These are phyloP conservation scores for Colletotrichum sansevieriae DNA, from an alignment of 2,329 filamentous ascomycete genomes.

Conservation along the genomic window DNA sequence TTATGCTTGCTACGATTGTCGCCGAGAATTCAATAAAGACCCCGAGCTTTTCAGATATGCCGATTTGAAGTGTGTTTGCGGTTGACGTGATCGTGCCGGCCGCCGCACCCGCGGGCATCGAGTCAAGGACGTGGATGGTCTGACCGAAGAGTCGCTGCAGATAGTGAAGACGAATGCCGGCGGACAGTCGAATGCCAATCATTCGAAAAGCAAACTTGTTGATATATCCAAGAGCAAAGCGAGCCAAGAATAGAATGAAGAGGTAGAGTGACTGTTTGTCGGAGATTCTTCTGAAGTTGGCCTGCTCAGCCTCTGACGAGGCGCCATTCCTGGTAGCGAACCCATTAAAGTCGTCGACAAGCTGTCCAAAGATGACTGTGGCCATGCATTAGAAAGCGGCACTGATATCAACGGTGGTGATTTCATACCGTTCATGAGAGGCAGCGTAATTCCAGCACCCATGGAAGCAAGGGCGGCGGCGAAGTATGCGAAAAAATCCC, in stretches of 20 bases:
- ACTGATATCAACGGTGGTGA: conserved; percentile 48
- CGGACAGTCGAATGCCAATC: conserved; percentile 72
- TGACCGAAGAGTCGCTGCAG: conserved; percentile 73
- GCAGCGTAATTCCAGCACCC: conserved; percentile 67
- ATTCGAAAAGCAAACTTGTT: conserved; percentile 73
- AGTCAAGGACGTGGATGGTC: conserved; percentile 76
- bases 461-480: conserved; percentile 62
- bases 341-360: conserved; percentile 62
- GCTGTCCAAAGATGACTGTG: conserved; percentile 49
- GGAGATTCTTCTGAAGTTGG: conserved; percentile 56
- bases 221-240: conserved; percentile 73
- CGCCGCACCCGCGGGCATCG: conserved; percentile 71
- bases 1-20: conserved; percentile 64
- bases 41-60: conserved; percentile 74
- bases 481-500: conserved; percentile 64
- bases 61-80: conserved; percentile 73
- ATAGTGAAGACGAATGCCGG: conserved; percentile 73
- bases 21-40: conserved; percentile 68
- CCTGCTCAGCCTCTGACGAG: conserved; percentile 48
- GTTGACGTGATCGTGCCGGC: conserved; percentile 74
- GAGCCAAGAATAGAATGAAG: conserved; percentile 77
- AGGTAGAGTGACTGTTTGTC: conserved; percentile 72
- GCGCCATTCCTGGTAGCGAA: conserved; percentile 52
- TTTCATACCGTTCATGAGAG: conserved; percentile 66
- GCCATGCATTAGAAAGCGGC: conserved; percentile 48